phyloP scores from a whole-genome alignment of 2,329 filamentous ascomycete species.

The Botrytis galanthina region DNA sequence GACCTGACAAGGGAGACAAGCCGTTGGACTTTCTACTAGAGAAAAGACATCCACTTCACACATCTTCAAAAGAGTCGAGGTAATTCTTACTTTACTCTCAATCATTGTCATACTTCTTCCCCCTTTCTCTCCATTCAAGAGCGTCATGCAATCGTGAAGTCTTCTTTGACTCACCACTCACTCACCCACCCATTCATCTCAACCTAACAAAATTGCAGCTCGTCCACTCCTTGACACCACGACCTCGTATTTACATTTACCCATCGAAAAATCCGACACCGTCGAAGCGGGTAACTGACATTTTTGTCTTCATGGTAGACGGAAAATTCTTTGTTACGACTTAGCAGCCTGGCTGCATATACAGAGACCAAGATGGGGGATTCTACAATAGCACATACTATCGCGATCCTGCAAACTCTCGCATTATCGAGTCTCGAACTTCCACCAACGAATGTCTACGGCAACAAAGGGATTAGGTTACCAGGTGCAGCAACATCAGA shows the following conservation, averaged over 20 bases:
- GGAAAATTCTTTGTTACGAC: slow-evolving; percentile 19
- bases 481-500: slow-evolving; percentile 73
- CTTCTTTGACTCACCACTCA: slow-evolving; percentile 7
- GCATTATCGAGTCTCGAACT: slow-evolving; percentile 39
- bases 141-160: slow-evolving; percentile 14
- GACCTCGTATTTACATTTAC: slow-evolving; percentile 12
- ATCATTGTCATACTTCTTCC: background rate
- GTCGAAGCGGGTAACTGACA: slow-evolving; percentile 2
- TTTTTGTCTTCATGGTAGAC: slow-evolving; percentile 28
- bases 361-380: slow-evolving; percentile 40
- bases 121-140: background rate
- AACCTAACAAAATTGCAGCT: slow-evolving; percentile 20
- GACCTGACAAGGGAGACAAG: slow-evolving; percentile 19
- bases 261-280: slow-evolving; percentile 6
- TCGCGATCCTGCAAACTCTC: slow-evolving; percentile 53
- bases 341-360: slow-evolving; percentile 32
- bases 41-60: slow-evolving; percentile 14
- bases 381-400: slow-evolving; percentile 52
- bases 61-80: slow-evolving; percentile 11
- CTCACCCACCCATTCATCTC: background rate
- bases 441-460: slow-evolving; percentile 26
- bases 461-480: slow-evolving; percentile 53
- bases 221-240: slow-evolving; percentile 7
- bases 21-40: slow-evolving; percentile 11
- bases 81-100: background rate